These are phyloP conservation scores for Cavenderia fasciculata DNA, from an alignment of 78 protist species.

Conservation along the genomic window DNA sequence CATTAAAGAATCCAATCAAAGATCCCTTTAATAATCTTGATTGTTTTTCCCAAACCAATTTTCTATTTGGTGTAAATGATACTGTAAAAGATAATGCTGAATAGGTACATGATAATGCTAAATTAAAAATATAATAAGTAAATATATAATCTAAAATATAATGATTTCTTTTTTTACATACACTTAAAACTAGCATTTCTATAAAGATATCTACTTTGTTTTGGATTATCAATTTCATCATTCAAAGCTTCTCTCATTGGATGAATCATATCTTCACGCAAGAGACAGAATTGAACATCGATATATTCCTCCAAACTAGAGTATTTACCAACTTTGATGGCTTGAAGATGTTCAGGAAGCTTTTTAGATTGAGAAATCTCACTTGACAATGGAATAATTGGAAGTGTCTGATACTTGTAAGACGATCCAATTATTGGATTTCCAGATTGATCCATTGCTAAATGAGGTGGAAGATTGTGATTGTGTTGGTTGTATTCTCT, in stretches of 20 bases:
- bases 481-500: not conserved
- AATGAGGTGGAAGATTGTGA: too few relatives aligned
- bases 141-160: not conserved
- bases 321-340: constrained; percentile 33
- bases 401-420: not conserved
- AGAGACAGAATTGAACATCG: constrained; percentile 43
- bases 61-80: constrained; percentile 2
- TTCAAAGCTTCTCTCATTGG: constrained; percentile 47
- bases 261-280: constrained; percentile 68
- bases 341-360: not conserved
- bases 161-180: not conserved
- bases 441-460: not conserved
- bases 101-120: not conserved
- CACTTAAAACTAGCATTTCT: constrained; percentile 3
- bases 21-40: constrained; percentile 51
- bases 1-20: constrained; percentile 23
- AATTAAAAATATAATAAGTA: not conserved
- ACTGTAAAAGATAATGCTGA: constrained; percentile 12
- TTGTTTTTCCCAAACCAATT: constrained; percentile 30
- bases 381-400: constrained; percentile 9
- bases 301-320: constrained; percentile 39
- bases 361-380: not conserved
- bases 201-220: not conserved
- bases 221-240: not conserved
- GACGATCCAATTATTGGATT: not conserved